A percentile compares a stretch with the other conserved stretches of the same genome.
These are phyloP conservation scores for Chlamydomonas eustigma DNA, from an alignment of 139 green algal species.

Conservation along the genomic window DNA sequence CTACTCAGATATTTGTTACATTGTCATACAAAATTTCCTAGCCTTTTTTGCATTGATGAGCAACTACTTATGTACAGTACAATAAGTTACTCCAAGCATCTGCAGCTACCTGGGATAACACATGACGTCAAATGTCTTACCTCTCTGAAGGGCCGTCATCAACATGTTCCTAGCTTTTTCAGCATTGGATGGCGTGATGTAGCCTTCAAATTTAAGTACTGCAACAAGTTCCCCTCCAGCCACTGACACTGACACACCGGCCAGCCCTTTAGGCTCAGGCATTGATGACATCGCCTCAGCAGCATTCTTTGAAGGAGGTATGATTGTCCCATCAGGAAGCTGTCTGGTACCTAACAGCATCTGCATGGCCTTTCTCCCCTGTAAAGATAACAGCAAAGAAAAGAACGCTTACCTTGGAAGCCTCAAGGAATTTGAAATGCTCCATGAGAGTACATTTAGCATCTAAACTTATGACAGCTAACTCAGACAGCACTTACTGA, in stretches of 20 bases:
- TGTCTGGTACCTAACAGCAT: slow-evolving; percentile 23
- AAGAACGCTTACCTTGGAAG: background rate
- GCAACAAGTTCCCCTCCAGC: slow-evolving; percentile 59
- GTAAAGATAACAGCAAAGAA: background rate
- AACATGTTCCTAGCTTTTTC: slow-evolving; percentile 27
- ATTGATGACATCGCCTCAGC: background rate
- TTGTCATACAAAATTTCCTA: no score
- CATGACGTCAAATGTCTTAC: no score
- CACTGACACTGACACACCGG: slow-evolving; percentile 29
- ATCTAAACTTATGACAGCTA: no score
- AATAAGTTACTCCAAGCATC: no score
- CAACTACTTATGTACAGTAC: no score
- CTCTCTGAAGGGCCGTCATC: slow-evolving; percentile 11
- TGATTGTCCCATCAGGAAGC: background rate
- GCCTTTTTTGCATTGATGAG: no score
- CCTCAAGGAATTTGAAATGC: background rate
- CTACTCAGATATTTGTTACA: no score
- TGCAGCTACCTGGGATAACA: no score
- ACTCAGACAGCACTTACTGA: no score
- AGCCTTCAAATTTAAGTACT: slow-evolving; percentile 48
- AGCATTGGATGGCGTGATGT: slow-evolving; percentile 46
- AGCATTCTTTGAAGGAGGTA: background rate
- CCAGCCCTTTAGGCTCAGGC: background rate
- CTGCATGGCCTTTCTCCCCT: slow-evolving; percentile 43
- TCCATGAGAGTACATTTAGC: no score